Evolutionary conservation across 768 basidiomycete genomes (phyloP).

Genomic region (Pulveroboletus sp.): DNA sequence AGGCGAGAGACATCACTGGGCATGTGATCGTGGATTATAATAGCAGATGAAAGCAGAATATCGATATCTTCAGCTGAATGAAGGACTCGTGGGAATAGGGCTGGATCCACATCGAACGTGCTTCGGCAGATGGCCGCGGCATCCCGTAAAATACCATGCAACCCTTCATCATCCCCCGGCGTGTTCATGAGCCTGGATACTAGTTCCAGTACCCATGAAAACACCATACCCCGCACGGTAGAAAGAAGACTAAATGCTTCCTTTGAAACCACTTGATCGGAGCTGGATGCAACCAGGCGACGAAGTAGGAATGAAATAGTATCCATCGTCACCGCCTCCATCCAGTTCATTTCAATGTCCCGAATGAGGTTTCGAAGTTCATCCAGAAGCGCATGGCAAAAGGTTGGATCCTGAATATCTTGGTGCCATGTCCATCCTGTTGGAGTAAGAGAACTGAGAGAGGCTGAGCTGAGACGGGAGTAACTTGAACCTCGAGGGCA

Average conservation of each 20-base stretch:
- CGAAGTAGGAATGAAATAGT: constrained; percentile 31
- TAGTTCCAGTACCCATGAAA: constrained; percentile 37
- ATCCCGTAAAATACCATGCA: constrained; percentile 13
- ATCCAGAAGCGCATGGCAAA: constrained; percentile 31
- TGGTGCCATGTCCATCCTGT: constrained; percentile 35
- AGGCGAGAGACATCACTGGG: constrained; percentile 8
- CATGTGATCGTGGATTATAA: constrained; percentile 30
- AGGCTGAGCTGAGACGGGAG: no score
- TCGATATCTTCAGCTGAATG: constrained; percentile 23
- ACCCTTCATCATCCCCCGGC: constrained; percentile 1
- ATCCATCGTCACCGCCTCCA: constrained; percentile 28
- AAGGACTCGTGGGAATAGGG: constrained; percentile 11
- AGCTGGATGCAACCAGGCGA: constrained; percentile 34
- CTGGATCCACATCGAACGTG: constrained; percentile 29
- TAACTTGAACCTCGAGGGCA: no score
- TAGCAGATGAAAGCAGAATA: constrained; percentile 30
- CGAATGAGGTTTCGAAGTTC: constrained; percentile 33
- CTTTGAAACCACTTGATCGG: constrained; percentile 7
- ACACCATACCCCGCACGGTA: constrained; percentile 27
- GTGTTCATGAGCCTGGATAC: constrained; percentile 14
- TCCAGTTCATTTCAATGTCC: constrained; percentile 40
- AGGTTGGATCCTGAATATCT: constrained; percentile 30
- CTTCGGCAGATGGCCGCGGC: constrained; percentile 20
- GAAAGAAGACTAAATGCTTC: constrained; percentile 26
- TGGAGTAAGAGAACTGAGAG: no score